These are phyloP conservation scores for Tylopilus balloui DNA, from an alignment of 768 basidiomycete species.

Conservation along the genomic window DNA sequence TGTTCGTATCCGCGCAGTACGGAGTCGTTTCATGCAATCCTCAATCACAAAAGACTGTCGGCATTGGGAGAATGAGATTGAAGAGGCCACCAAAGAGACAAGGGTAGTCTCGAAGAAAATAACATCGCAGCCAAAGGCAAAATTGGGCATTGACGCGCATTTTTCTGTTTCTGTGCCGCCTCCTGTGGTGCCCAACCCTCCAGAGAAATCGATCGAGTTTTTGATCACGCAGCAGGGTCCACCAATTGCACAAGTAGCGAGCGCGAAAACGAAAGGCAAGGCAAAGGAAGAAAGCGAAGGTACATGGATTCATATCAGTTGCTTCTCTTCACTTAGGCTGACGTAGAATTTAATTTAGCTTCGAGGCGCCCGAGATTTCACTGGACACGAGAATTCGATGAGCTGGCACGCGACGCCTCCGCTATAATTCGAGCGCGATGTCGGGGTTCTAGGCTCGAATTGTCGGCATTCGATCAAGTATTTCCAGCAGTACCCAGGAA, in stretches of 20 bases:
- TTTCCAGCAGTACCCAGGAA: conserved; percentile 75
- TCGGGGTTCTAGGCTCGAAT: conserved; percentile 59
- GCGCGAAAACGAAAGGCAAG: conserved; percentile 35
- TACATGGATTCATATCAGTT: conserved; percentile 8
- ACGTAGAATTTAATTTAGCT: conserved; percentile 9
- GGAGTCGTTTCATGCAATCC: conserved; percentile 55
- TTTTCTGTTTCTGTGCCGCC: conserved; percentile 28
- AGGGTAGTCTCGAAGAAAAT: conserved; percentile 45
- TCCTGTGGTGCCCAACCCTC: conserved; percentile 39
- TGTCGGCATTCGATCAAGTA: conserved; percentile 69
- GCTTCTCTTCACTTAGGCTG: not conserved
- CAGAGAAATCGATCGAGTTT: conserved; percentile 48
- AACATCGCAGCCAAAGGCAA: conserved; percentile 33
- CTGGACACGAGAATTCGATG: conserved; percentile 87
- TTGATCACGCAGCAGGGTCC: conserved; percentile 53
- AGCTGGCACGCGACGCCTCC: conserved; percentile 79
- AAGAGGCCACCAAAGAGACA: conserved; percentile 52
- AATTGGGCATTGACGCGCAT: conserved; percentile 1
- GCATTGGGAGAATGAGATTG: conserved; percentile 65
- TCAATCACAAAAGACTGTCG: conserved; percentile 42
- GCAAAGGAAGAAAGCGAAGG: conserved; percentile 29
- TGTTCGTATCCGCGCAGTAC: conserved; percentile 51
- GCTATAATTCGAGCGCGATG: conserved; percentile 80
- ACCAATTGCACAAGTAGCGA: conserved; percentile 30
- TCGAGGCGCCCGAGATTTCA: conserved; percentile 64